phyloP scores from a whole-genome alignment of 495 filamentous ascomycete species.

The Opeltia flavorubescens region DNA sequence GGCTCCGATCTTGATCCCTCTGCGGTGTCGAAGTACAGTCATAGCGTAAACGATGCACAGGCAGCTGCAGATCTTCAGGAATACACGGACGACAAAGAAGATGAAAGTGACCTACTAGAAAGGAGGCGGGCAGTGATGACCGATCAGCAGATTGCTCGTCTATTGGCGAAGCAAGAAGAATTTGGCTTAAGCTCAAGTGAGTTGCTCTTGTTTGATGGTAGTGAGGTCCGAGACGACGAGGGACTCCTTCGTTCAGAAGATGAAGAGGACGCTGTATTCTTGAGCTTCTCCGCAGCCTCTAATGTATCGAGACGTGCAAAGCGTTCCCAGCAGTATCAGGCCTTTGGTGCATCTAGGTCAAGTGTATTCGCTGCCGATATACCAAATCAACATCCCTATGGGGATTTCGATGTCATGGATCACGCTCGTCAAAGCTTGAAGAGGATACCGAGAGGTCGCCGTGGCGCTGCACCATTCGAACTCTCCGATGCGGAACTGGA shows the following conservation, averaged over 20 bases:
- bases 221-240: constrained; percentile 6
- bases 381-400: constrained; percentile 45
- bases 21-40: no score
- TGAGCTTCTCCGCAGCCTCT: not conserved
- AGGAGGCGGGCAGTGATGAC: constrained; percentile 22
- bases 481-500: constrained; percentile 67
- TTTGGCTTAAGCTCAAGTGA: constrained; percentile 45
- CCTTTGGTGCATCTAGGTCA: constrained; percentile 38
- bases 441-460: constrained; percentile 41
- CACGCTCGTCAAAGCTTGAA: constrained; percentile 49
- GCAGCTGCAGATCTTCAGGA: constrained; percentile 24
- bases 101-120: constrained; percentile 22
- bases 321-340: not conserved
- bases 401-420: constrained; percentile 73
- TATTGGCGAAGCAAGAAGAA: constrained; percentile 53
- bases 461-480: constrained; percentile 32
- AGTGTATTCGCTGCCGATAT: constrained; percentile 53
- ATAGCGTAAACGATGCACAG: constrained; percentile 20
- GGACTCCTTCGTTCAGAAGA: not conserved
- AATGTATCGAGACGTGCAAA: not conserved
- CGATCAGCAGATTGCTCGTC: constrained; percentile 44
- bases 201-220: constrained; percentile 38
- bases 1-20: no score
- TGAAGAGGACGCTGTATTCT: not conserved
- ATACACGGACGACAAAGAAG: constrained; percentile 22